Percentiles rank a stretch among this genome's conserved stretches.
phyloP scores from a whole-genome alignment of 1,284 basidiomycete species.

The Trametes hirsuta region DNA sequence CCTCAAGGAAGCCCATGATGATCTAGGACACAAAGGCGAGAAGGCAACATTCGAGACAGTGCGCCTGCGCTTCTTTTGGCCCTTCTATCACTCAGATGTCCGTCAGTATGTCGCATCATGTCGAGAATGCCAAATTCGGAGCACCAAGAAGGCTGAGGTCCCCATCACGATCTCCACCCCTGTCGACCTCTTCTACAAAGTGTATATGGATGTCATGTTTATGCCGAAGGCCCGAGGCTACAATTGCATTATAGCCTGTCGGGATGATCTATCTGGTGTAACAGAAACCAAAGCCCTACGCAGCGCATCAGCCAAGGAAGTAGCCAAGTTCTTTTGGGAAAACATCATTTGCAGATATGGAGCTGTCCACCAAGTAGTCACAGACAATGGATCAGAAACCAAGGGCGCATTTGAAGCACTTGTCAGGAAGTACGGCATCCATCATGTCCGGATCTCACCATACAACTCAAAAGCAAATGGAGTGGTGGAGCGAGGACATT shows the following conservation, averaged over 20 bases:
- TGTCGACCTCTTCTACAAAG: neutral
- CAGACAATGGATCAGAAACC: neutral
- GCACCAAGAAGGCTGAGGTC: neutral
- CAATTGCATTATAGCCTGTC: constrained; percentile 7
- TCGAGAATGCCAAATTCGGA: constrained; percentile 16
- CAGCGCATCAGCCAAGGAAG: neutral
- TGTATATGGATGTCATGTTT: constrained; percentile 21
- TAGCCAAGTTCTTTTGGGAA: constrained; percentile 6
- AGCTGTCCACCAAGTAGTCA: neutral
- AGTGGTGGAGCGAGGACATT: constrained; percentile 10
- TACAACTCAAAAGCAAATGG: constrained; percentile 10
- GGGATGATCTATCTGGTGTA: constrained; percentile 5
- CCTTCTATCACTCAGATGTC: neutral
- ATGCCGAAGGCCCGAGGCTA: constrained; percentile 9
- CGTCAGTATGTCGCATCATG: neutral
- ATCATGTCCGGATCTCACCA: constrained; percentile 16
- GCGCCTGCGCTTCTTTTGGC: neutral
- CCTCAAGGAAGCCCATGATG: constrained; percentile 21
- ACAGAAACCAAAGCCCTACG: neutral
- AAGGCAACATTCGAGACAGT: constrained; percentile 19
- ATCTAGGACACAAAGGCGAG: constrained; percentile 27
- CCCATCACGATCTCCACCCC: neutral
- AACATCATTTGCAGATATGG: constrained; percentile 4
- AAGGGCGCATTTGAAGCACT: neutral
- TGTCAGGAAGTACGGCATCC: constrained; percentile 2